phyloP scores from a whole-genome alignment of 768 basidiomycete species.

The Royoungia palumana region DNA sequence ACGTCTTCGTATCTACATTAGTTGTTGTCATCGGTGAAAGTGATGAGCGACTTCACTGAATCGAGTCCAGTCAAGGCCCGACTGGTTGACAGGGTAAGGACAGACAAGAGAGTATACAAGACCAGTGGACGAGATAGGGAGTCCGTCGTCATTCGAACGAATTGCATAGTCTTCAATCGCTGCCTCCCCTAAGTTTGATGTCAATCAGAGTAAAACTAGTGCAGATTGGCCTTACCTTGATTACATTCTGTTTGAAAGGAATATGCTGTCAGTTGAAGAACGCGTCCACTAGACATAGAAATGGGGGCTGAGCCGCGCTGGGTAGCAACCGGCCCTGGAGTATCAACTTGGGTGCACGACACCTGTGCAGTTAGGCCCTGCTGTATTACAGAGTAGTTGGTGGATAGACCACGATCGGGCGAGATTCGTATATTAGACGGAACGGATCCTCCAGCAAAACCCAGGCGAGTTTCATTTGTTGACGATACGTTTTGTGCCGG shows the following conservation, averaged over 20 bases:
- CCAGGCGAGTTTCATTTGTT: background rate
- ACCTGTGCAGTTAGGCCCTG: constrained; percentile 12
- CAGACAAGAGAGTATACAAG: constrained; percentile 10
- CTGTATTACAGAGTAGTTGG: background rate
- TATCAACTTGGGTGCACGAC: background rate
- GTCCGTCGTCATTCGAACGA: background rate
- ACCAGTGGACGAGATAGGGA: background rate
- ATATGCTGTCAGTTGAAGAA: no score
- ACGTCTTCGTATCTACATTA: background rate
- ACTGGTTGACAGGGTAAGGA: background rate
- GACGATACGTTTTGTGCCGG: background rate
- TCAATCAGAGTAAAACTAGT: no score
- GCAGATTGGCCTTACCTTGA: no score
- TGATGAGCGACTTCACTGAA: background rate
- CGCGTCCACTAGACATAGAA: background rate
- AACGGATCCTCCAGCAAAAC: constrained; percentile 4
- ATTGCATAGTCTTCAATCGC: constrained; percentile 2
- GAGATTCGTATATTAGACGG: background rate
- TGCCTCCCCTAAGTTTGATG: background rate
- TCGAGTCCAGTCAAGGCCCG: background rate
- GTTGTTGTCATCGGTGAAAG: background rate
- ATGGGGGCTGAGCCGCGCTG: background rate
- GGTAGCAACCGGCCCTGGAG: background rate
- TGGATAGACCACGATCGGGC: background rate
- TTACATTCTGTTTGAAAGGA: no score